Base-by-base conservation (phyloP, 202 grass and related monocot genomes). In the Hordeum pubiflorum region DNA sequence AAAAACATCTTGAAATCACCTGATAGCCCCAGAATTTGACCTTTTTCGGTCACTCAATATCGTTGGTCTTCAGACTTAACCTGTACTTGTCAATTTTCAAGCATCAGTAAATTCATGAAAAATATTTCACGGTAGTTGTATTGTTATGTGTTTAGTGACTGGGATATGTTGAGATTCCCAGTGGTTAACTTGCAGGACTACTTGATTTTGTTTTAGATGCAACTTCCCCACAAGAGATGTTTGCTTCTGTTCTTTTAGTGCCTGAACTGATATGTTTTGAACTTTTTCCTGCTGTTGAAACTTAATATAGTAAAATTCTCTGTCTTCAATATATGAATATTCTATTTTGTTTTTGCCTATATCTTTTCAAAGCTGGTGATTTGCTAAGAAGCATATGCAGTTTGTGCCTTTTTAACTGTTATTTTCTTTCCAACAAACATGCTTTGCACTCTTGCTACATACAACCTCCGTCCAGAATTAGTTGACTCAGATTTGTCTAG, bases 381-480 rank as follows among this genome's bases (percentile, higher is more conserved):
- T 85, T 22, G 43, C 13, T 80, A 80, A 85, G 24, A 21, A 76
- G 14, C 38, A 81, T 60, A 60, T n/a, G n/a, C 50, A 12, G 67
- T 37, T 75, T 59, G 48, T 70, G 67, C 73, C 20, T 75, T 39
- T 48, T 31, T 31, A 86, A 52, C 27, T 63, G 17, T 34, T n/a
- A 32, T 66, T 72, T 71, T 72, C 9, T 65, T 73, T 83, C 34
- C 44, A 11, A 46, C 39, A 74, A 44, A 17, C 74, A 64, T 82
- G 44, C 27, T 26, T 50, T 26, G 14, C 13, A 26, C 39, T 33
- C 40, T 72, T 46, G 12, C 6, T 63, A 39, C 11, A 18, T 2
- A 32, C 31, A 32, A 32, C 31, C 31, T 32, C 31, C 31, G 31
- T 32, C 31, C 31, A 32, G 31, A 32, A 32, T 32, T 32, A 32